These are phyloP conservation scores for Speleostelium caveatum DNA, from an alignment of 78 protist species.

Conservation along the genomic window DNA sequence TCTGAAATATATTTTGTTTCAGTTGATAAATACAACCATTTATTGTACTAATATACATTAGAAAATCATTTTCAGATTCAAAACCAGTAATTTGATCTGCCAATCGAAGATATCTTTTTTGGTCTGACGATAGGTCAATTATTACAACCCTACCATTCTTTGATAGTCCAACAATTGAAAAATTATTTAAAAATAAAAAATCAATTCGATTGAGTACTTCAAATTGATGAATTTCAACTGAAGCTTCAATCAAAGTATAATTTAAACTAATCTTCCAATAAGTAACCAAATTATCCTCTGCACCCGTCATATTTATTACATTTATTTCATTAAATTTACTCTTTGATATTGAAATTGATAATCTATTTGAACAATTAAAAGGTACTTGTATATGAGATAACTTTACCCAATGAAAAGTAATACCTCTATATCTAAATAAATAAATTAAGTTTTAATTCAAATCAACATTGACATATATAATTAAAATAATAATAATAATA, in stretches of 20 bases:
- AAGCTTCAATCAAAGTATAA: background rate
- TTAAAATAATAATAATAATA: background rate
- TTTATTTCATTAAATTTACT: conserved; percentile 27
- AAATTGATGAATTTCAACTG: background rate
- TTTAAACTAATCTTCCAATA: background rate
- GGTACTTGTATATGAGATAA: background rate
- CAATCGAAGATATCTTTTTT: background rate
- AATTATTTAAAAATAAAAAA: background rate
- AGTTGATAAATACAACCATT: conserved; percentile 20
- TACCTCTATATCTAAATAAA: conserved; percentile 40
- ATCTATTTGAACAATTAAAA: background rate
- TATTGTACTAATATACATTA: conserved; percentile 11
- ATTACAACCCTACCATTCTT: background rate
- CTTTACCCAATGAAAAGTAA: conserved; percentile 37
- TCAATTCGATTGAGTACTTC: background rate
- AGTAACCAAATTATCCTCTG: background rate
- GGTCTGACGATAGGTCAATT: background rate
- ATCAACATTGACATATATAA: too few relatives aligned
- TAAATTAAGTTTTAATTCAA: background rate
- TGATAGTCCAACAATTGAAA: background rate
- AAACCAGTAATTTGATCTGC: background rate
- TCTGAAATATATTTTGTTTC: conserved; percentile 26
- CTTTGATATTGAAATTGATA: background rate
- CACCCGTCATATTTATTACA: background rate
- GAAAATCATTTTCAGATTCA: conserved; percentile 10